Evolutionary conservation across 2,329 filamentous ascomycete genomes (phyloP).

Genomic region (Verticillium nubilum): DNA sequence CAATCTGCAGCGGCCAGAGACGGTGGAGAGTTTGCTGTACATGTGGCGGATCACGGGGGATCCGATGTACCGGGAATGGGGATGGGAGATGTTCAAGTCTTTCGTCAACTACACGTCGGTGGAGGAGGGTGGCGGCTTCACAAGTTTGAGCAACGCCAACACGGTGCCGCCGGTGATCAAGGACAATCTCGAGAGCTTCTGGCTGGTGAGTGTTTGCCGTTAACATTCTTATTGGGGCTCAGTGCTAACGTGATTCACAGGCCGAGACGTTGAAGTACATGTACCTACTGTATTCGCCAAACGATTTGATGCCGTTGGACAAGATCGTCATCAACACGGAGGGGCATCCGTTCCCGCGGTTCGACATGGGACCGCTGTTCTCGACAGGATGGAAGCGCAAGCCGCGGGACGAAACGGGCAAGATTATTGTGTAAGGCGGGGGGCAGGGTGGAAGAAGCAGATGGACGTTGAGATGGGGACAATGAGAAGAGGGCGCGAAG

Average conservation of each 20-base stretch:
- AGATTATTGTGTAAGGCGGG: slow-evolving; percentile 21
- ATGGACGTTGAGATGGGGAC: not conserved
- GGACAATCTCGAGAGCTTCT: slow-evolving; percentile 99
- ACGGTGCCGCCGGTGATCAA: slow-evolving; percentile 60
- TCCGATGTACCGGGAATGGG: slow-evolving; percentile 85
- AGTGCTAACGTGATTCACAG: slow-evolving; percentile 30
- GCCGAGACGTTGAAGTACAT: slow-evolving; percentile 98
- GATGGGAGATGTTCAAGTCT: slow-evolving; percentile 95
- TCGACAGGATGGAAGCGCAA: slow-evolving; percentile 77
- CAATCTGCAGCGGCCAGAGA: slow-evolving; percentile 93
- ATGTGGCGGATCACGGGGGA: slow-evolving; percentile 99
- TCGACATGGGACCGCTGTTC: slow-evolving; percentile 73
- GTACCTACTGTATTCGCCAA: slow-evolving; percentile 85
- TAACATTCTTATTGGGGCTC: not conserved
- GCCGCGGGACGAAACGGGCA: slow-evolving; percentile 44
- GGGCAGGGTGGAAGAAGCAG: not conserved
- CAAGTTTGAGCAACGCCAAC: slow-evolving; percentile 72
- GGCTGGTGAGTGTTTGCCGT: slow-evolving; percentile 62
- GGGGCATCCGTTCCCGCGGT: slow-evolving; percentile 83
- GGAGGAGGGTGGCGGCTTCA: slow-evolving; percentile 72
- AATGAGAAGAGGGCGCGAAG: not conserved
- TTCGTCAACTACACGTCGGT: slow-evolving; percentile 85
- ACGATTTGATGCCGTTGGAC: slow-evolving; percentile 77
- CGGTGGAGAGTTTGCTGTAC: slow-evolving; percentile 93
- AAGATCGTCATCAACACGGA: slow-evolving; percentile 94